Evolutionary conservation across 352 stramenopile species (phyloP).

Genomic region (Globisporangium barbulae): DNA sequence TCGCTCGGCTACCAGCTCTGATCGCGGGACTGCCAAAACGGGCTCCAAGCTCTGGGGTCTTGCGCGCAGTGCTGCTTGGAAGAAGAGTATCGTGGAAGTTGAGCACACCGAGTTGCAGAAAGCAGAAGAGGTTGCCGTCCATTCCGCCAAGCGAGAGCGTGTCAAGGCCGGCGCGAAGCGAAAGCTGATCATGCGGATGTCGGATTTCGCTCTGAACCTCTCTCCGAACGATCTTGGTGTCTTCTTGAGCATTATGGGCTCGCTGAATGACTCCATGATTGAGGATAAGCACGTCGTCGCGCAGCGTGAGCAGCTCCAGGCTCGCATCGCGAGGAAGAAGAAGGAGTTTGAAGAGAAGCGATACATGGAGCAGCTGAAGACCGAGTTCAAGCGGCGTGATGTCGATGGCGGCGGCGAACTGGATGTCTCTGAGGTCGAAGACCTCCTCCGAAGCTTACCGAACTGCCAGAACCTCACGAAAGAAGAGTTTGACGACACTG

Average conservation of each 20-base stretch:
- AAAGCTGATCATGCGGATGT: conserved; percentile 77
- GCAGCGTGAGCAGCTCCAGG: conserved; percentile 40
- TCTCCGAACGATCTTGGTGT: conserved; percentile 76
- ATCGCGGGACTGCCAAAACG: conserved; percentile 23
- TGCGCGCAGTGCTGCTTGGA: conserved; percentile 44
- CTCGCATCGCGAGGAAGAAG: conserved; percentile 43
- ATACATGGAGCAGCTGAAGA: conserved; percentile 68
- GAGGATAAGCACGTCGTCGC: conserved; percentile 64
- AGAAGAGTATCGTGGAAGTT: conserved; percentile 62
- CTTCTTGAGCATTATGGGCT: conserved; percentile 66
- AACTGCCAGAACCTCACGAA: conserved; percentile 75
- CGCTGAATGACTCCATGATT: conserved; percentile 67
- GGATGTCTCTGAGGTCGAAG: conserved; percentile 63
- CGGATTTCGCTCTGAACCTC: conserved; percentile 83
- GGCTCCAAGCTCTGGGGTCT: conserved; percentile 53
- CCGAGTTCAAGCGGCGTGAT: conserved; percentile 72
- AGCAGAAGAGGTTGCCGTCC: conserved; percentile 28
- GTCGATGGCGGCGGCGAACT: conserved; percentile 68
- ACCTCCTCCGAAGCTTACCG: conserved; percentile 54
- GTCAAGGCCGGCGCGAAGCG: conserved; percentile 53
- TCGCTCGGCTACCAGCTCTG: conserved; percentile 2
- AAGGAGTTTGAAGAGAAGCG: conserved; percentile 61
- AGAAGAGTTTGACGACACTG: conserved; percentile 71
- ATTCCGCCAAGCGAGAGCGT: conserved; percentile 29
- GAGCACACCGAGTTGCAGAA: conserved; percentile 45